Conservation (phyloP, 1,284 basidiomycete species). For the Pascua guehoae region DNA sequence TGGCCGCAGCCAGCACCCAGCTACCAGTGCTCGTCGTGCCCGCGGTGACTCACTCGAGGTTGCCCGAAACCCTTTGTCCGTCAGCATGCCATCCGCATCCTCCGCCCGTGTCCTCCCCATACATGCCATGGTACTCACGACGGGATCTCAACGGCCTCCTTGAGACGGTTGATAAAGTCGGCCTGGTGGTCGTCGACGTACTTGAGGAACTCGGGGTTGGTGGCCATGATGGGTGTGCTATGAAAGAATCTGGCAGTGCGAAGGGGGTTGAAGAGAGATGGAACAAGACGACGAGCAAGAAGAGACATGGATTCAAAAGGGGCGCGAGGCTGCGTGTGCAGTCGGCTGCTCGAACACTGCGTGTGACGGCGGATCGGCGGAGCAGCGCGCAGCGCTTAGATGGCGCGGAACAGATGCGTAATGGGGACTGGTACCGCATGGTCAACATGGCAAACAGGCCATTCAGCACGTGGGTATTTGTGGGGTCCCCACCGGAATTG, state of each 20-base stretch:
- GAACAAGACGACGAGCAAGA: not conserved
- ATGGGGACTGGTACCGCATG: too few species aligned
- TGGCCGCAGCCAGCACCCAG: too few species aligned
- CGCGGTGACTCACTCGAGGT: conserved; percentile 35
- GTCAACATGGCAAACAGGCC: too few species aligned
- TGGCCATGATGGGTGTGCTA: conserved; percentile 36
- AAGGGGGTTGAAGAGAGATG: not conserved
- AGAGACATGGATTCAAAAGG: not conserved
- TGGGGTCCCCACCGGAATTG: too few species aligned
- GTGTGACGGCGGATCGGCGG: too few species aligned
- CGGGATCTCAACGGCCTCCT: conserved; percentile 81
- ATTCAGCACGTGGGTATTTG: too few species aligned
- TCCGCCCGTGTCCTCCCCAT: not conserved
- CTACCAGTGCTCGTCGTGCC: not conserved
- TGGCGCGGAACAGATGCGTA: too few species aligned
- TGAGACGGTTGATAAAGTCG: conserved; percentile 71
- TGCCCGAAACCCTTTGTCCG: conserved; percentile 47
- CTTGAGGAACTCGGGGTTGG: conserved; percentile 55
- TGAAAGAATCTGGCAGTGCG: not conserved
- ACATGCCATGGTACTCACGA: conserved; percentile 56
- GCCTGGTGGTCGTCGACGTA: conserved; percentile 70
- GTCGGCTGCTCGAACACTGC: not conserved
- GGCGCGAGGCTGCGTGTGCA: not conserved
- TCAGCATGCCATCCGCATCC: conserved; percentile 1
- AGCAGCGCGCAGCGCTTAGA: too few species aligned